Conservation (phyloP, 352 stramenopile genomes). For the Pythium brachiatum region DNA sequence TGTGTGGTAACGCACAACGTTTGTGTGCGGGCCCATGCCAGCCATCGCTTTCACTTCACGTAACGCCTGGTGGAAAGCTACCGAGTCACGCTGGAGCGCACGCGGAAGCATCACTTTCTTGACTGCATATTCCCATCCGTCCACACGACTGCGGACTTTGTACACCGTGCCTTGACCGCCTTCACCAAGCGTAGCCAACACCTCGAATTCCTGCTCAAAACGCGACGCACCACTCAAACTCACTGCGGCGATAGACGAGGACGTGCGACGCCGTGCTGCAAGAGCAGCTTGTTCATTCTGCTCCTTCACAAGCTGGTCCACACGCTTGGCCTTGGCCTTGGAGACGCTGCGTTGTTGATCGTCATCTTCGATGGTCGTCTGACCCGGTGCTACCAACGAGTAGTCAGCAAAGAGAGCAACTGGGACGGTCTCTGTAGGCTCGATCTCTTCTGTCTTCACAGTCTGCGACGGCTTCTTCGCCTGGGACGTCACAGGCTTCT, state of each 20-base stretch:
- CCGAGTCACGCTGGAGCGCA: constrained; percentile 37
- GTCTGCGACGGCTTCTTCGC: constrained; percentile 11
- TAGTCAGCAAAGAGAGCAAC: constrained; percentile 22
- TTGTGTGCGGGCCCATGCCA: constrained; percentile 57
- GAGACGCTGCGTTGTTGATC: not conserved
- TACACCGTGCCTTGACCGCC: constrained; percentile 74
- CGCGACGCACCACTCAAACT: constrained; percentile 29
- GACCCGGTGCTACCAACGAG: constrained; percentile 4
- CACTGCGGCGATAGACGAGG: constrained; percentile 7
- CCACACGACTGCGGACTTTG: constrained; percentile 70
- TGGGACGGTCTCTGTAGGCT: constrained; percentile 6
- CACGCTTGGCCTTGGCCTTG: constrained; percentile 6
- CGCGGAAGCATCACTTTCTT: constrained; percentile 69
- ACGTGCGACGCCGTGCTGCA: not conserved
- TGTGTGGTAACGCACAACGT: constrained; percentile 81
- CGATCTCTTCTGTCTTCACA: constrained; percentile 15
- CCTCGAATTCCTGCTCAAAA: constrained; percentile 75
- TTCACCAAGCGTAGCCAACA: constrained; percentile 56
- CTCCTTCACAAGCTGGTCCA: constrained; percentile 17
- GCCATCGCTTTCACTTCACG: constrained; percentile 80
- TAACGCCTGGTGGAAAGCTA: constrained; percentile 52
- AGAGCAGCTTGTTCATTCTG: not conserved
- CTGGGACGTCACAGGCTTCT: constrained; percentile 9
- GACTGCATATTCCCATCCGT: constrained; percentile 71
- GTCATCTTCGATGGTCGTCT: not conserved